Conservation (phyloP, 257 asterid genomes). For the Ilex aquifolium region DNA sequence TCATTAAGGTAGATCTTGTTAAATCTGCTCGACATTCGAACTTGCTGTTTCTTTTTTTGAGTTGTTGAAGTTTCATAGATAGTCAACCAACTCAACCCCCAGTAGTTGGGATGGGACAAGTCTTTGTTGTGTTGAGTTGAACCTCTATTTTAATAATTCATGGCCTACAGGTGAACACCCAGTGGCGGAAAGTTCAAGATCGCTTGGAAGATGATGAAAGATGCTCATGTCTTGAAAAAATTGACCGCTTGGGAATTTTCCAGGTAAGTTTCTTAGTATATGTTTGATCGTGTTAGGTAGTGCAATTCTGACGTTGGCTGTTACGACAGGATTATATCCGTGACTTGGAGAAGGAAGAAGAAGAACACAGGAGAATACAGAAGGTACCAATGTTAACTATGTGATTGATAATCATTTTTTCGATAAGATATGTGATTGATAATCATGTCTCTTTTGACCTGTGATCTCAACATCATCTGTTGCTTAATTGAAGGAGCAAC, state of each 20-base stretch:
- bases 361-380: slow-evolving; percentile 78
- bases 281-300: not conserved
- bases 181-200: slow-evolving; percentile 97
- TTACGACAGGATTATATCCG: slow-evolving; percentile 79
- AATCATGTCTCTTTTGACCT: slow-evolving; percentile 9
- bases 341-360: slow-evolving; percentile 94
- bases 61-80: too few relatives aligned
- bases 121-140: not conserved
- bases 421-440: not conserved
- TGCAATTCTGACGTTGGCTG: slow-evolving; percentile 8
- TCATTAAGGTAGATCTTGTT: slow-evolving; percentile 54
- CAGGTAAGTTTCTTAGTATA: slow-evolving; percentile 51
- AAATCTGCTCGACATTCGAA: not conserved
- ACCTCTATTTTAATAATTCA: not conserved
- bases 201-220: slow-evolving; percentile 94
- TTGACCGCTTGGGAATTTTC: slow-evolving; percentile 80
- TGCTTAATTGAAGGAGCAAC: slow-evolving; percentile 48
- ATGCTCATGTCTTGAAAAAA: slow-evolving; percentile 83
- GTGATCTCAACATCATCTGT: not conserved
- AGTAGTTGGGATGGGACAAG: not conserved
- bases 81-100: too few relatives aligned
- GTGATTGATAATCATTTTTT: not conserved
- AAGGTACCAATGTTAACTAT: slow-evolving; percentile 40
- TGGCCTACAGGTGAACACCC: slow-evolving; percentile 73
- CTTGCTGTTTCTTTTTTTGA: too few relatives aligned